Evolutionary conservation across 2,329 filamentous ascomycete species (phyloP), one percentile per base, ranked within the genome.

Genomic region (Xylaria sp.): DNA sequence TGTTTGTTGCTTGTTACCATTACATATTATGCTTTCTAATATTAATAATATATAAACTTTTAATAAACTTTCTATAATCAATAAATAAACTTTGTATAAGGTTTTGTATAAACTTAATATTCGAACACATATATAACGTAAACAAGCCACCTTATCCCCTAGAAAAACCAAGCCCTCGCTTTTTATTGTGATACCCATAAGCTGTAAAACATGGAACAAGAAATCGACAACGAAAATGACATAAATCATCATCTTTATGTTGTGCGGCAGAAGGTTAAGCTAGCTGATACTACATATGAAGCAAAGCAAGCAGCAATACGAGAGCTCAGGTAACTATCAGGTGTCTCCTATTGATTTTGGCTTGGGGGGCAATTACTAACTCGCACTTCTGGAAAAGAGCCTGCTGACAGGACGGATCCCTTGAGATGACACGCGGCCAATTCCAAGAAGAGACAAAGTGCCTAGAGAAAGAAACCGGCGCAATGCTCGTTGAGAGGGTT

Each of bases 381-480:
- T 29, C 13, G 15, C 11, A 25, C 13, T 49, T 11, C 1, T 51
- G 13, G n/a, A 19, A 52, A 17, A 40, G 48, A 52, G 21, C 19
- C 11, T 40, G 48, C 23, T 52, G 48, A 35, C 35, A 25, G 40
- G 48, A 44, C 9, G 38, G 29, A 23, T 43, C 51, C 6, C 51
- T 54, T 17, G 40, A 54, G 47, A 51, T 51, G 9, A 44, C 51
- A 54, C 40, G 51, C 51, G 38, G 51, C 17, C 51, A 54, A 15
- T 54, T 54, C 19, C 11, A 51, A 27, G 47, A 51, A 15, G 47
- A 46, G 21, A 31, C n/a, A 25, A 49, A 25, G 19, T 13, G 29
- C 17, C 31, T 35, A 10, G 29, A 37, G n/a, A 13, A 37, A 49
- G 47, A 49, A 7, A 35, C 37, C 37, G 17, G 47, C 3, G 31